These are phyloP conservation scores for Serendipita sp. DNA, from an alignment of 768 basidiomycete species.

Conservation along the genomic window DNA sequence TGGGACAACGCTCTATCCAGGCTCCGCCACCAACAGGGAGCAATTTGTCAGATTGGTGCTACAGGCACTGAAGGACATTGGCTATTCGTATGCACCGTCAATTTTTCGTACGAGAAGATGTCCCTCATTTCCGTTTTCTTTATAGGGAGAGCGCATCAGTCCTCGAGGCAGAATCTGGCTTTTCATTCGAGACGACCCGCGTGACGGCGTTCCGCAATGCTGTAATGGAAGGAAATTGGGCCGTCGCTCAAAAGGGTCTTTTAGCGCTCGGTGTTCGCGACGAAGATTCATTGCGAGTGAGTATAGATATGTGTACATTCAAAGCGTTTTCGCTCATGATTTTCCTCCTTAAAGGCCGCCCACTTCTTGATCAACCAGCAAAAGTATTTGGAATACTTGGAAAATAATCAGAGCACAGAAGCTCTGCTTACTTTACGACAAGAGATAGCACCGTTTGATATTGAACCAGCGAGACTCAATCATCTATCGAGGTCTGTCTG, in stretches of 20 bases:
- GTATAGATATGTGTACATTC: constrained; percentile 12
- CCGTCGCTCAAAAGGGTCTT: constrained; percentile 55
- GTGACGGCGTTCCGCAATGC: constrained; percentile 68
- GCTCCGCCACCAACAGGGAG: constrained; percentile 45
- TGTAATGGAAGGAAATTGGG: constrained; percentile 68
- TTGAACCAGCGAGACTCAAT: constrained; percentile 69
- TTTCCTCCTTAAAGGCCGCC: constrained; percentile 36
- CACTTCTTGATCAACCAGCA: constrained; percentile 82
- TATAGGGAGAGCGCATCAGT: constrained; percentile 72
- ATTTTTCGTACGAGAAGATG: neutral
- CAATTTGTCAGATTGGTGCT: constrained; percentile 81
- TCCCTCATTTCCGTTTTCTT: constrained; percentile 10
- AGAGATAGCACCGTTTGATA: constrained; percentile 70
- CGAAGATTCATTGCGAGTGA: constrained; percentile 53
- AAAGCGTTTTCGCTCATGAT: neutral
- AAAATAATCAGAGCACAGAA: constrained; percentile 57
- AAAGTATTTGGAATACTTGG: constrained; percentile 88
- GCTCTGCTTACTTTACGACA: constrained; percentile 76
- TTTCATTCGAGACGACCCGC: constrained; percentile 58
- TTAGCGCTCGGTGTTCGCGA: constrained; percentile 50
- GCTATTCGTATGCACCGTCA: constrained; percentile 30
- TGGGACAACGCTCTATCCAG: constrained; percentile 47
- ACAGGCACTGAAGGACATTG: constrained; percentile 79
- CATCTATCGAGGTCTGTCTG: constrained; percentile 61
- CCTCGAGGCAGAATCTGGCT: constrained; percentile 86